phyloP scores from a whole-genome alignment of 306 rosid species.

The Casuarina glauca region DNA sequence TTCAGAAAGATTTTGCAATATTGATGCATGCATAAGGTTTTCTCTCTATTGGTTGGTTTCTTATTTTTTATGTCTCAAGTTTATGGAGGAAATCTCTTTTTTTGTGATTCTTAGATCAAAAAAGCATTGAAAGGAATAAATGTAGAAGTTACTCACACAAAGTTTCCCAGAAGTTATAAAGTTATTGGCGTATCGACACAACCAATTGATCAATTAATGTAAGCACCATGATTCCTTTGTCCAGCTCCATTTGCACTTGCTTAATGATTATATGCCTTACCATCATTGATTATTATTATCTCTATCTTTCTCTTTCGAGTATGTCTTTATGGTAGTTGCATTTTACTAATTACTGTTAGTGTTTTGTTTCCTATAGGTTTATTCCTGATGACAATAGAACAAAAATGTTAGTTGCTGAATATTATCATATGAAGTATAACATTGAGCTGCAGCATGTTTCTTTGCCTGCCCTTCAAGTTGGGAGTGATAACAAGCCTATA shows the following conservation, averaged over 20 bases:
- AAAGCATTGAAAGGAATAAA: constrained; percentile 51
- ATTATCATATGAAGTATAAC: constrained; percentile 49
- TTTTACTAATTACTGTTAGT: neutral
- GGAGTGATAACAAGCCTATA: constrained; percentile 33
- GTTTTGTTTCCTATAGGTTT: constrained; percentile 46
- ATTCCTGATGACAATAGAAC: constrained; percentile 44
- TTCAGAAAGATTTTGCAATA: neutral
- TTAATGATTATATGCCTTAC: too few relatives aligned
- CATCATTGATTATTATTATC: neutral
- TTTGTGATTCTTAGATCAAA: constrained; percentile 40
- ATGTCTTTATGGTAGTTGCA: neutral
- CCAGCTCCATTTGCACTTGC: too few relatives aligned
- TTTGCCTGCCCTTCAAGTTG: constrained; percentile 70
- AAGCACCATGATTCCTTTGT: constrained; percentile 17
- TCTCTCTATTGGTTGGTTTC: neutral
- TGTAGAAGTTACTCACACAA: constrained; percentile 29
- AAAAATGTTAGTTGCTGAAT: constrained; percentile 31
- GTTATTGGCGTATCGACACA: constrained; percentile 46
- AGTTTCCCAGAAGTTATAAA: constrained; percentile 24
- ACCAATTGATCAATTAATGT: constrained; percentile 51
- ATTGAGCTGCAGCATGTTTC: neutral
- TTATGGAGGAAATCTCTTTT: neutral
- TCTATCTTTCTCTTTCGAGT: neutral
- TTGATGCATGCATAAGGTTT: neutral
- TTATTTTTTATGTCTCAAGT: too few relatives aligned